These are phyloP conservation scores for Cordyceps cateniannulata DNA, from an alignment of 2,329 filamentous ascomycete genomes.

Conservation along the genomic window DNA sequence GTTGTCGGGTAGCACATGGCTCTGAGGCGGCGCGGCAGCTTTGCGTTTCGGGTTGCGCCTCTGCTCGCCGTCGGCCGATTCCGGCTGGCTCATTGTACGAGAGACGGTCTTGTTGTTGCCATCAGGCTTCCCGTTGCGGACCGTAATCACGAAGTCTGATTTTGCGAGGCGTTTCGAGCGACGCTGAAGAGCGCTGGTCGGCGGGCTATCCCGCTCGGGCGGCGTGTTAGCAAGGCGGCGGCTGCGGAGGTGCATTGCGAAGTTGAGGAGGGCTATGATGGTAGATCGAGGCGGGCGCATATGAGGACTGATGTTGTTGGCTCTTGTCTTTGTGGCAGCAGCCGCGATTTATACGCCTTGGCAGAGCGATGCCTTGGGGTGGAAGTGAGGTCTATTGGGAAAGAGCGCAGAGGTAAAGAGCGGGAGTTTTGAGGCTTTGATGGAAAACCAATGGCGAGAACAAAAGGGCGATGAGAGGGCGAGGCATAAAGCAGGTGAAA, in stretches of 20 bases:
- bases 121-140: not conserved
- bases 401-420: not conserved
- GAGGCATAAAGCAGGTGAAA: not conserved
- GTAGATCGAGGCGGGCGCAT: not conserved
- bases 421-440: not conserved
- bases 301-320: not conserved
- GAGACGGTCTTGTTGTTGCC: not conserved
- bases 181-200: not conserved
- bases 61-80: slow-evolving; percentile 16
- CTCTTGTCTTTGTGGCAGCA: not conserved
- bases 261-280: not conserved
- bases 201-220: not conserved
- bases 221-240: not conserved
- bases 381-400: not conserved
- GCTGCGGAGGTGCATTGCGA: not conserved
- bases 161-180: not conserved
- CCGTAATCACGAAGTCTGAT: not conserved
- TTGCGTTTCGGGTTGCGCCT: slow-evolving; percentile 40
- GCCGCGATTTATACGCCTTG: not conserved
- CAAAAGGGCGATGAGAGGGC: not conserved
- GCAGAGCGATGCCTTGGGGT: not conserved
- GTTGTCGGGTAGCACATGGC: slow-evolving; percentile 28
- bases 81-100: not conserved
- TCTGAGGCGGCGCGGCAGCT: slow-evolving; percentile 27
- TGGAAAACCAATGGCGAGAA: not conserved